phyloP scores from a whole-genome alignment of 495 filamentous ascomycete genomes.

The Trichoderma erinaceum region DNA sequence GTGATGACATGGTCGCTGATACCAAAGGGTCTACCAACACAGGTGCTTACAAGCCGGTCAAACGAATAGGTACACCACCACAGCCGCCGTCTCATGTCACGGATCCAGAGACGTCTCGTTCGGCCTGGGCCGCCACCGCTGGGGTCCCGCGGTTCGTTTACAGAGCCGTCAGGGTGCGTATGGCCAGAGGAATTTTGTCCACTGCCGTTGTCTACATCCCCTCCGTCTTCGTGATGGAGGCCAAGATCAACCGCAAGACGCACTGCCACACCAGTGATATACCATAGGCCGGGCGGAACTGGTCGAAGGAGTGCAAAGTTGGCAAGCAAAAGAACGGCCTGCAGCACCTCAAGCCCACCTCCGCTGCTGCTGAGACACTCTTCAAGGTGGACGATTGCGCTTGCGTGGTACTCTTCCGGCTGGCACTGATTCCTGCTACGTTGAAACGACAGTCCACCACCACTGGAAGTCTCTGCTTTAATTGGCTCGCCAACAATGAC shows the following conservation, averaged over 20 bases:
- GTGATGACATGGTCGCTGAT: conserved; percentile 92
- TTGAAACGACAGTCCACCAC: conserved; percentile 29
- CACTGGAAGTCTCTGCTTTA: conserved; percentile 27
- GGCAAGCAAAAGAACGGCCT: conserved; percentile 83
- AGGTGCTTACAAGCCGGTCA: conserved; percentile 84
- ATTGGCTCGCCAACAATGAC: conserved; percentile 68
- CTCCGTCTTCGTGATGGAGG: conserved; percentile 85
- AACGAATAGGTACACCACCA: conserved; percentile 98
- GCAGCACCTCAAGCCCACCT: conserved; percentile 82
- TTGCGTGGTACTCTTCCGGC: conserved; percentile 93
- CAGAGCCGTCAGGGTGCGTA: conserved; percentile 22
- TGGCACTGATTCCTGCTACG: conserved; percentile 52
- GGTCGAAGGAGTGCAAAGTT: conserved; percentile 87
- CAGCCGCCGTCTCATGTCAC: conserved; percentile 77
- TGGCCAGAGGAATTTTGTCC: conserved; percentile 17
- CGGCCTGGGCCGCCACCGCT: conserved; percentile 40
- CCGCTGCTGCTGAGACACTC: conserved; percentile 73
- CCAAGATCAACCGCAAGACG: conserved; percentile 87
- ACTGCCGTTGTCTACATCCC: conserved; percentile 44
- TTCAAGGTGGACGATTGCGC: conserved; percentile 85
- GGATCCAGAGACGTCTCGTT: conserved; percentile 76
- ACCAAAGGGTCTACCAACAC: conserved; percentile 88
- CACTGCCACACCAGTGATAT: conserved; percentile 90
- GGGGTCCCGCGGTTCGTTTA: conserved; percentile 21
- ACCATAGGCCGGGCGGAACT: conserved; percentile 91